Percentiles rank a stretch among this genome's conserved stretches.
Evolutionary conservation across 352 stramenopile species (phyloP).

Genomic region (Globisporangium paroecandrum): DNA sequence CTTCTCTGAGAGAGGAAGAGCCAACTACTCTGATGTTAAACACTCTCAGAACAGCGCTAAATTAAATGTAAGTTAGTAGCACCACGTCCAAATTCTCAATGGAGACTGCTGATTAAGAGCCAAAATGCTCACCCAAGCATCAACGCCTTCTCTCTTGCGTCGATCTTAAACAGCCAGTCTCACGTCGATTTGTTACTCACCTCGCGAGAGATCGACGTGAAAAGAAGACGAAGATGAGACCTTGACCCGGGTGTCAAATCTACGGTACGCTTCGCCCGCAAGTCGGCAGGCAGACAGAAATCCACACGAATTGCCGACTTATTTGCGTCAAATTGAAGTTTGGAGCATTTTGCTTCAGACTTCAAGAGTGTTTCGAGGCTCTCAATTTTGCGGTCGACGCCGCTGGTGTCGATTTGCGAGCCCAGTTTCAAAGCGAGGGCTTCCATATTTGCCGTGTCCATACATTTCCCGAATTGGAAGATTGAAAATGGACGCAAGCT

Average conservation of each 20-base stretch:
- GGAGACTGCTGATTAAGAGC: neutral
- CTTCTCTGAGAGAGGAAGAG: too few species aligned
- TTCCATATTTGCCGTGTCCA: neutral
- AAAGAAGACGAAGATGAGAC: neutral
- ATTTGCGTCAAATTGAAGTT: neutral
- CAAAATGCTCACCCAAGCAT: neutral
- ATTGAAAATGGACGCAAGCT: too few species aligned
- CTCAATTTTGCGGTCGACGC: slow-evolving; percentile 7
- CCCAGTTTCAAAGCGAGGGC: neutral
- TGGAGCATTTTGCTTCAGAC: slow-evolving; percentile 7
- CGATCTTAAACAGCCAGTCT: neutral
- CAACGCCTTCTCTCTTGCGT: neutral
- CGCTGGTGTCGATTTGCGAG: slow-evolving; percentile 2
- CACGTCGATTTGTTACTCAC: slow-evolving; percentile 3
- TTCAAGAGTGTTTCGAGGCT: neutral
- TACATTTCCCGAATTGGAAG: neutral
- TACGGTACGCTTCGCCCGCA: neutral
- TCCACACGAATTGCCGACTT: slow-evolving; percentile 5
- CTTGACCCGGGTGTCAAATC: neutral
- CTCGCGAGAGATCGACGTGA: neutral
- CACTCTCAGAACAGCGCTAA: too few species aligned
- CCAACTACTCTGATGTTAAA: neutral
- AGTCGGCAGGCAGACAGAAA: neutral
- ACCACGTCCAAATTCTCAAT: too few species aligned
- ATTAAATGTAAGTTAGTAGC: too few species aligned